Percentiles rank a stretch among this genome's conserved stretches.
Evolutionary conservation across 805 yeast genomes (phyloP).

Genomic region (Candida succiphila): DNA sequence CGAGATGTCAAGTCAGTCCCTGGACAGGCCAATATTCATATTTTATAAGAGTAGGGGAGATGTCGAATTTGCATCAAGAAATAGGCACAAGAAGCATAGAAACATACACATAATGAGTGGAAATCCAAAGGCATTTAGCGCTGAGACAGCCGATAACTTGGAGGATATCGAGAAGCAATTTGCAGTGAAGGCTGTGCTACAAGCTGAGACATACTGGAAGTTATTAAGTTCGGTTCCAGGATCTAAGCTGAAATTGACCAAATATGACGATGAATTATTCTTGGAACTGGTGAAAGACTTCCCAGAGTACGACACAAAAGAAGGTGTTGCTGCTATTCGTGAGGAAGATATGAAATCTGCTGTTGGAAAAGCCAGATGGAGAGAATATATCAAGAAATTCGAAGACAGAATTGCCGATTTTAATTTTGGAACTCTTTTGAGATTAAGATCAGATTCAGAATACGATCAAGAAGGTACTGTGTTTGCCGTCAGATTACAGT

Average conservation of each 20-base stretch:
- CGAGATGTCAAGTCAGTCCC: too few species aligned
- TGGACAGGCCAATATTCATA: too few species aligned
- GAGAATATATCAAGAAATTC: conserved; percentile 72
- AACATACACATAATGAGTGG: neutral
- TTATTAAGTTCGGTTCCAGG: conserved; percentile 67
- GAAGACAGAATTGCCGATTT: conserved; percentile 78
- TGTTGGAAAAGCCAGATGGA: conserved; percentile 83
- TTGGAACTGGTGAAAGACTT: conserved; percentile 53
- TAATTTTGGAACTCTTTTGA: conserved; percentile 89
- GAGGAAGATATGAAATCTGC: conserved; percentile 81
- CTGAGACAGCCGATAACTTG: conserved; percentile 88
- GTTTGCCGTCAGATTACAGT: conserved; percentile 88
- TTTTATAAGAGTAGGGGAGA: too few species aligned
- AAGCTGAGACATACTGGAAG: conserved; percentile 91
- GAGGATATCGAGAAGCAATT: conserved; percentile 96
- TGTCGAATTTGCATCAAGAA: too few species aligned
- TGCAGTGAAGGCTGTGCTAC: conserved; percentile 94
- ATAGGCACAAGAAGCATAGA: neutral
- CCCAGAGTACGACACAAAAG: conserved; percentile 76
- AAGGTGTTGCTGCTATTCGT: conserved; percentile 42
- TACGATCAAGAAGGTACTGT: conserved; percentile 79
- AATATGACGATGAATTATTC: conserved; percentile 62
- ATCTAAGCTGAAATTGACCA: conserved; percentile 64
- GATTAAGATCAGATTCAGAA: conserved; percentile 63
- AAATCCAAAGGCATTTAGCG: conserved; percentile 36